These are phyloP conservation scores for Platanthera guangdongensis DNA, from an alignment of 106 monocot genomes.

Conservation along the genomic window DNA sequence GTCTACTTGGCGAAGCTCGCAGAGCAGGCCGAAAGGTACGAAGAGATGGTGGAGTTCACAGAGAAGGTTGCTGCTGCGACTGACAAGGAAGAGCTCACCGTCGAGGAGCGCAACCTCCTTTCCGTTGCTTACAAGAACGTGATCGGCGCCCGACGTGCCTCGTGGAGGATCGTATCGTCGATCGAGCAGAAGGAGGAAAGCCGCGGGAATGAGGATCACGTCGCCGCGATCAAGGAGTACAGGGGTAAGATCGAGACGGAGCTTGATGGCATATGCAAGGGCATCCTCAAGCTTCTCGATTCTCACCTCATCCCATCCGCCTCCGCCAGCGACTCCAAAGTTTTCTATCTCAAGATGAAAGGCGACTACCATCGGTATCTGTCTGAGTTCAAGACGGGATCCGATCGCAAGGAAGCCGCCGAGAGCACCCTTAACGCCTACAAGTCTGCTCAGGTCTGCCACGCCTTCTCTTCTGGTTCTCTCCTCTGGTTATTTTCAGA, in stretches of 20 bases:
- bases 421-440: slow-evolving; percentile 21
- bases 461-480: not conserved
- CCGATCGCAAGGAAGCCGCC: slow-evolving; percentile 21
- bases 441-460: slow-evolving; percentile 18
- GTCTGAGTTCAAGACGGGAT: slow-evolving; percentile 25
- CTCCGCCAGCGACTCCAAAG: slow-evolving; percentile 19
- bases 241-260: slow-evolving; percentile 24
- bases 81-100: slow-evolving; percentile 17
- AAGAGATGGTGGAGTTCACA: slow-evolving; percentile 31
- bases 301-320: slow-evolving; percentile 15
- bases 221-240: slow-evolving; percentile 20
- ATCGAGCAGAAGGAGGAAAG: slow-evolving; percentile 32
- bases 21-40: slow-evolving; percentile 27
- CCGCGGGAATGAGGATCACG: slow-evolving; percentile 23
- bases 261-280: slow-evolving; percentile 18
- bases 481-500: not conserved
- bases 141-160: slow-evolving; percentile 17
- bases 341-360: slow-evolving; percentile 32
- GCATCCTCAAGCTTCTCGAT: slow-evolving; percentile 16
- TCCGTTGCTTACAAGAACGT: slow-evolving; percentile 28
- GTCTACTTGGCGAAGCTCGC: slow-evolving; percentile 34
- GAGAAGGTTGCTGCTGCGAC: slow-evolving; percentile 19
- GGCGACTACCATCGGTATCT: slow-evolving; percentile 24
- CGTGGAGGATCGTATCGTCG: slow-evolving; percentile 24
- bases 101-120: slow-evolving; percentile 27